Percentiles rank a stretch among this genome's conserved stretches.
These are phyloP conservation scores for Rhodotorula sp. DNA, from an alignment of 1,284 basidiomycete species.

Conservation along the genomic window DNA sequence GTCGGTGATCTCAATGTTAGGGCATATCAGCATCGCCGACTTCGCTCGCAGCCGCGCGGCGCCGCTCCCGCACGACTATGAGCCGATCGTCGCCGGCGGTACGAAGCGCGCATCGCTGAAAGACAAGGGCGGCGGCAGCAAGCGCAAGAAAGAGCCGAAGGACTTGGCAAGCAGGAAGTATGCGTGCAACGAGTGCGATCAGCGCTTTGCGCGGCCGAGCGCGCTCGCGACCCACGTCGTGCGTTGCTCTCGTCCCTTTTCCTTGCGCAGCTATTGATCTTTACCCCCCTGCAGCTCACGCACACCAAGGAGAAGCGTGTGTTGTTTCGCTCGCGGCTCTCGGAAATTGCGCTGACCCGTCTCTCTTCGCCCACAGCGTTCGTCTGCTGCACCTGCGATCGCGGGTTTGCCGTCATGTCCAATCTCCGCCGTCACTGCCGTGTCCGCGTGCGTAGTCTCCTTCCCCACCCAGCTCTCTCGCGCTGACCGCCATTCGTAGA, in stretches of 20 bases:
- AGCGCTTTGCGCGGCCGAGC: slow-evolving; percentile 20
- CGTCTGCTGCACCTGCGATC: slow-evolving; percentile 15
- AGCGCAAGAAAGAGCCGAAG: slow-evolving; percentile 3
- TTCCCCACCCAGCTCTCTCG: neutral
- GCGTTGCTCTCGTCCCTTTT: neutral
- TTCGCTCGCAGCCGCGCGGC: neutral
- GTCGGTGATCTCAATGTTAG: neutral
- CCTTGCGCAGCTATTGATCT: neutral
- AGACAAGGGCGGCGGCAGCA: neutral
- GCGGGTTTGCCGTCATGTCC: slow-evolving; percentile 31
- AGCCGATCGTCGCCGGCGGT: neutral
- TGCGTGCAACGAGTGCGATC: slow-evolving; percentile 20
- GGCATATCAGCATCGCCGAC: neutral
- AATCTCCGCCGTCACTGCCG: slow-evolving; percentile 27
- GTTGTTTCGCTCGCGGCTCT: neutral
- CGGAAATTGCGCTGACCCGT: neutral
- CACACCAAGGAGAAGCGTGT: slow-evolving; percentile 25
- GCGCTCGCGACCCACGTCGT: slow-evolving; percentile 18
- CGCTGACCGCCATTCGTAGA: neutral
- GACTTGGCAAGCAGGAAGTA: slow-evolving; percentile 15
- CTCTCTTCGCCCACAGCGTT: slow-evolving; percentile 8
- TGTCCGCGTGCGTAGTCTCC: neutral
- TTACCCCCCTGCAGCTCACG: neutral
- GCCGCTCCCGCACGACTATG: neutral
- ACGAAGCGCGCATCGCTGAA: neutral